These are phyloP conservation scores for Malassezia psittaci DNA, from an alignment of 1,284 basidiomycete species.

Conservation along the genomic window DNA sequence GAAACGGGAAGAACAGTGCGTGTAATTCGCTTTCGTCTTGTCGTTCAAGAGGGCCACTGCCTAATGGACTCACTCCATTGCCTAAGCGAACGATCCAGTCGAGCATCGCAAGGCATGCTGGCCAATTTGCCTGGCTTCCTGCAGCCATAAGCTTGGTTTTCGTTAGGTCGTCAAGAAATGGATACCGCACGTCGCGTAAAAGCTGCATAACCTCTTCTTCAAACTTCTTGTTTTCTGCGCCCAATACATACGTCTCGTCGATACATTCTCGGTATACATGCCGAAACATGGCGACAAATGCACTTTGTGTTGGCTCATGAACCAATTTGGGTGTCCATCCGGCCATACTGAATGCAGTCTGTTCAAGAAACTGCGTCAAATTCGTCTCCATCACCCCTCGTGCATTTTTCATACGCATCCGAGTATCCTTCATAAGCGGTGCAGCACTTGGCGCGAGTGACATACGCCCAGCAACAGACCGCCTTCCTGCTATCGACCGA, in stretches of 20 bases:
- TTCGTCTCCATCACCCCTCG: slow-evolving; percentile 30
- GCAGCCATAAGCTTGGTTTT: slow-evolving; percentile 45
- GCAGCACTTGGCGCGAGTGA: slow-evolving; percentile 9
- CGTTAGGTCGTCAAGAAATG: slow-evolving; percentile 40
- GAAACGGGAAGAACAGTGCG: slow-evolving; percentile 40
- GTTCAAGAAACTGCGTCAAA: slow-evolving; percentile 32
- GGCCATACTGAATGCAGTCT: slow-evolving; percentile 36
- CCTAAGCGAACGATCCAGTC: slow-evolving; percentile 42
- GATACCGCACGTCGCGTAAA: slow-evolving; percentile 44
- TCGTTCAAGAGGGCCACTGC: slow-evolving; percentile 31
- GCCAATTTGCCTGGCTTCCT: slow-evolving; percentile 45
- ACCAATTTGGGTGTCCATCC: slow-evolving; percentile 35
- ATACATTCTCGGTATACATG: slow-evolving; percentile 39
- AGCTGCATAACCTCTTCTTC: slow-evolving; percentile 41
- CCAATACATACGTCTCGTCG: slow-evolving; percentile 36
- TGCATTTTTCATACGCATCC: slow-evolving; percentile 13
- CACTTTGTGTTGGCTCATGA: slow-evolving; percentile 42
- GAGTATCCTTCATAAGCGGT: slow-evolving; percentile 30
- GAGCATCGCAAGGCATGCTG: slow-evolving; percentile 41
- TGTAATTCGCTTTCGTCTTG: slow-evolving; percentile 32
- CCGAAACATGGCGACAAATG: slow-evolving; percentile 42
- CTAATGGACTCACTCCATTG: slow-evolving; percentile 16
- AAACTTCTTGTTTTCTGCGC: slow-evolving; percentile 37
- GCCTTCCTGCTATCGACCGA: slow-evolving; percentile 2
- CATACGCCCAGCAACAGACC: slow-evolving; percentile 6